These are phyloP conservation scores for Metarhizium rileyi DNA, from an alignment of 2,329 filamentous ascomycete genomes.

Conservation along the genomic window DNA sequence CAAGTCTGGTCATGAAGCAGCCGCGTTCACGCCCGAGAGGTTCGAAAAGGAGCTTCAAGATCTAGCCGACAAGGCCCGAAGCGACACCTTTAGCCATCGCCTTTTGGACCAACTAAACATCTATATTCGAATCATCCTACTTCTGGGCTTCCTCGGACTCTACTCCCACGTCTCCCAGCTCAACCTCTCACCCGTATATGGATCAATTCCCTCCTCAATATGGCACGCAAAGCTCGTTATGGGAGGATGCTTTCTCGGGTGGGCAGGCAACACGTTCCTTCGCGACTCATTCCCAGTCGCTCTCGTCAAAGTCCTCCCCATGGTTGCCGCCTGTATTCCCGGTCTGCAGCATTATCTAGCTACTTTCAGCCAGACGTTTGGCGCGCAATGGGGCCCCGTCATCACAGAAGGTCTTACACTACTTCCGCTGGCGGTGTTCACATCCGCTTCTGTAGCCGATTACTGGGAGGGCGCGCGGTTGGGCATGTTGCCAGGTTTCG, in stretches of 20 bases:
- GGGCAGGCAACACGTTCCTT: slow-evolving; percentile 55
- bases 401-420: slow-evolving; percentile 66
- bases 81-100: slow-evolving; percentile 22
- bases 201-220: slow-evolving; percentile 64
- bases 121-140: slow-evolving; percentile 23
- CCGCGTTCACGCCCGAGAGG: slow-evolving; percentile 36
- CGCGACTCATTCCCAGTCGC: slow-evolving; percentile 34
- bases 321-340: slow-evolving; percentile 69
- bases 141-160: slow-evolving; percentile 36
- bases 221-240: slow-evolving; percentile 62
- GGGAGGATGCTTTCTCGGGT: slow-evolving; percentile 59
- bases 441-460: slow-evolving; percentile 53
- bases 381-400: slow-evolving; percentile 62
- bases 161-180: slow-evolving; percentile 64
- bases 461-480: slow-evolving; percentile 53
- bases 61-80: slow-evolving; percentile 35
- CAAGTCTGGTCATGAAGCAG: slow-evolving; percentile 9
- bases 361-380: slow-evolving; percentile 53
- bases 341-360: slow-evolving; percentile 63
- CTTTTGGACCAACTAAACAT: slow-evolving; percentile 27
- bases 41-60: slow-evolving; percentile 45
- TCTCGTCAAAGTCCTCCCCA: slow-evolving; percentile 49
- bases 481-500: slow-evolving; percentile 41
- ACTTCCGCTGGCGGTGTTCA: slow-evolving; percentile 57
- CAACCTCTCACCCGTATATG: slow-evolving; percentile 78